Evolutionary conservation across 2,329 filamentous ascomycete genomes (phyloP).

Genomic region (Penicillium glabrum): DNA sequence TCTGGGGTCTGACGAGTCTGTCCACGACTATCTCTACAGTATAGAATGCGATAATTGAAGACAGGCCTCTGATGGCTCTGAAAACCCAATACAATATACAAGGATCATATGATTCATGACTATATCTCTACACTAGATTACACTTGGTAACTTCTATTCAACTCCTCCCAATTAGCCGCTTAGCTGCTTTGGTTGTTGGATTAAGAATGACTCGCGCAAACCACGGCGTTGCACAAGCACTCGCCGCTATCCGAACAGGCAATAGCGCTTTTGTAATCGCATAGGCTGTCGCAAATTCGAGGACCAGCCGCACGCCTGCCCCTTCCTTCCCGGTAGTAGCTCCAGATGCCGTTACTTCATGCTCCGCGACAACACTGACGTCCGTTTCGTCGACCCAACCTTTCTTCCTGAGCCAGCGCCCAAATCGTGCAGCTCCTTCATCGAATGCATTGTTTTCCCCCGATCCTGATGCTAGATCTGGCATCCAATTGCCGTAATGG

Average conservation of each 20-base stretch:
- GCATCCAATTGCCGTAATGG: slow-evolving; percentile 75
- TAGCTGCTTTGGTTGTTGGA: slow-evolving; percentile 44
- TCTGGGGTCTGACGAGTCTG: slow-evolving; percentile 13
- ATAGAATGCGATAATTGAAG: slow-evolving; percentile 18
- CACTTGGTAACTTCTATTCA: slow-evolving; percentile 1
- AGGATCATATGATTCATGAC: slow-evolving; percentile 15
- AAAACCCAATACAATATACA: slow-evolving; percentile 15
- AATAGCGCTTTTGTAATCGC: slow-evolving; percentile 84
- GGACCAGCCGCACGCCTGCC: slow-evolving; percentile 54
- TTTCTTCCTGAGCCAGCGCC: slow-evolving; percentile 73
- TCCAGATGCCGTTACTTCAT: slow-evolving; percentile 25
- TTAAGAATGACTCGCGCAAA: slow-evolving; percentile 70
- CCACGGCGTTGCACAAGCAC: slow-evolving; percentile 89
- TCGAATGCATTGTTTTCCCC: slow-evolving; percentile 35
- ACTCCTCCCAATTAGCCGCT: slow-evolving; percentile 37
- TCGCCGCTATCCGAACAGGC: slow-evolving; percentile 71
- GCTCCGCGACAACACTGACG: slow-evolving; percentile 45
- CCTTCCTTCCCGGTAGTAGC: slow-evolving; percentile 28
- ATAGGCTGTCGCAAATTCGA: slow-evolving; percentile 83
- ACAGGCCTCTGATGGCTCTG: slow-evolving; percentile 13
- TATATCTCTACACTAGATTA: neutral
- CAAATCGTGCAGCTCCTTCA: slow-evolving; percentile 71
- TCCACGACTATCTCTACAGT: slow-evolving; percentile 10
- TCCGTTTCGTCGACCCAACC: slow-evolving; percentile 67
- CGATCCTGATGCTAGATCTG: slow-evolving; percentile 46